A percentile compares a stretch with the other conserved stretches of the same genome.
phyloP scores from a whole-genome alignment of 306 rosid genomes.

The Dalbergia cochinchinensis region DNA sequence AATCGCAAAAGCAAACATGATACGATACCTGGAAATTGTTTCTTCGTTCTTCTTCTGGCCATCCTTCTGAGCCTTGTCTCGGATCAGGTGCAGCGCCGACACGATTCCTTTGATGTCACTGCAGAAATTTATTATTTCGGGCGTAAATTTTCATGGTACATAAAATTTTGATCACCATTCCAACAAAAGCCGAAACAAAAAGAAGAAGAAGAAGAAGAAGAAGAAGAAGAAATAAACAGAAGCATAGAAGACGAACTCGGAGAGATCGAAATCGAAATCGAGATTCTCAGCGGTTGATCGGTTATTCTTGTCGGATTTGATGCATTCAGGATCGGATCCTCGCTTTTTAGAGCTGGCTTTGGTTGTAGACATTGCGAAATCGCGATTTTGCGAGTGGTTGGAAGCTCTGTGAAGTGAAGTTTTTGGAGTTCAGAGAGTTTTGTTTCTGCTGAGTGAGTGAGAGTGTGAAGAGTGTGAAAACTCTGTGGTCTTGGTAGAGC shows the following conservation, averaged over 20 bases:
- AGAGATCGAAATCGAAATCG: conserved; percentile 74
- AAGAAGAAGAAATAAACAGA: background rate
- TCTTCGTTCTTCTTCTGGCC: conserved; percentile 97
- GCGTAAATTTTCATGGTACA: conserved; percentile 13
- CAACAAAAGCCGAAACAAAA: background rate
- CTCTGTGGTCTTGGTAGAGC: background rate
- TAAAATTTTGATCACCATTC: conserved; percentile 23
- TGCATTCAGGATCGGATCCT: conserved; percentile 54
- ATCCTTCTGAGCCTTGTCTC: conserved; percentile 87
- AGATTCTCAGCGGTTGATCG: conserved; percentile 51
- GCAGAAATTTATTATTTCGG: conserved; percentile 21
- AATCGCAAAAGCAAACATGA: conserved; percentile 18
- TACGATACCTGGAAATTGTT: conserved; percentile 81
- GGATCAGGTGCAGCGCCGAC: conserved; percentile 82
- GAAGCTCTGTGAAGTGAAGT: conserved; percentile 38
- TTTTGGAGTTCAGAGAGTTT: background rate
- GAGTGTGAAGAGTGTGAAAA: background rate
- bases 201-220: background rate
- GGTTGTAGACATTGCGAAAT: conserved; percentile 60
- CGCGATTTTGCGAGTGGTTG: background rate
- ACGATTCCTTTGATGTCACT: conserved; percentile 88
- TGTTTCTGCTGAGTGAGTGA: background rate
- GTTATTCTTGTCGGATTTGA: conserved; percentile 59
- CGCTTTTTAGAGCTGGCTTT: conserved; percentile 66
- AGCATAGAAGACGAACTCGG: conserved; percentile 59